These are phyloP conservation scores for Stephania yunnanensis DNA, from an alignment of 164 flowering plant genomes.

Conservation along the genomic window DNA sequence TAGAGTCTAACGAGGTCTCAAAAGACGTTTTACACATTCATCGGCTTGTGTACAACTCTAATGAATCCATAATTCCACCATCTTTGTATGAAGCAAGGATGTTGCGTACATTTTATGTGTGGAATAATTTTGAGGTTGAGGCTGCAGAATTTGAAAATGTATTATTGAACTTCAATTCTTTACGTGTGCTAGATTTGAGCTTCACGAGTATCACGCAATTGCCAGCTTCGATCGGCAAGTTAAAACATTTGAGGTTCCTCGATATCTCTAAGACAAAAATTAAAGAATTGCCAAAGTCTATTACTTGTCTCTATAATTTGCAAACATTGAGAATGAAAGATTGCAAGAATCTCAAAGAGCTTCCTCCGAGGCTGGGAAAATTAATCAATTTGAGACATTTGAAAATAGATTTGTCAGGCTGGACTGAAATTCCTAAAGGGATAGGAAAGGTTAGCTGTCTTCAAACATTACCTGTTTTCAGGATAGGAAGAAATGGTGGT, in stretches of 20 bases:
- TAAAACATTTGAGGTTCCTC: neutral
- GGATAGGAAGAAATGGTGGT: neutral
- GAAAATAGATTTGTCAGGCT: neutral
- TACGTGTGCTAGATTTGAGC: conserved; percentile 12
- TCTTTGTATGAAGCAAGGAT: neutral
- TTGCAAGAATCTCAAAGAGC: neutral
- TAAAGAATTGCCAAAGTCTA: conserved; percentile 2
- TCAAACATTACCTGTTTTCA: conserved; percentile 13
- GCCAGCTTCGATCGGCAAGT: neutral
- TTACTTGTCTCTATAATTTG: neutral
- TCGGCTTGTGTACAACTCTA: neutral
- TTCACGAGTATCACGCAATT: neutral
- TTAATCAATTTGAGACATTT: conserved; percentile 11
- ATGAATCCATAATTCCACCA: neutral
- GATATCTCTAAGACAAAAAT: neutral
- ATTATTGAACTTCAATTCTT: neutral
- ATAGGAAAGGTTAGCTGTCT: conserved; percentile 10
- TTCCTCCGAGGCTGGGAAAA: neutral
- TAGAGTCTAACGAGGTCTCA: neutral
- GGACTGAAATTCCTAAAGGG: neutral
- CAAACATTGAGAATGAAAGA: neutral
- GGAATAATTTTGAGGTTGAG: neutral
- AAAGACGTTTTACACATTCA: neutral
- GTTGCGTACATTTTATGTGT: neutral
- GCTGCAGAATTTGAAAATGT: neutral